Base-by-base conservation (phyloP, 2,329 filamentous ascomycete species). In the Pseudocercospora vitis region DNA sequence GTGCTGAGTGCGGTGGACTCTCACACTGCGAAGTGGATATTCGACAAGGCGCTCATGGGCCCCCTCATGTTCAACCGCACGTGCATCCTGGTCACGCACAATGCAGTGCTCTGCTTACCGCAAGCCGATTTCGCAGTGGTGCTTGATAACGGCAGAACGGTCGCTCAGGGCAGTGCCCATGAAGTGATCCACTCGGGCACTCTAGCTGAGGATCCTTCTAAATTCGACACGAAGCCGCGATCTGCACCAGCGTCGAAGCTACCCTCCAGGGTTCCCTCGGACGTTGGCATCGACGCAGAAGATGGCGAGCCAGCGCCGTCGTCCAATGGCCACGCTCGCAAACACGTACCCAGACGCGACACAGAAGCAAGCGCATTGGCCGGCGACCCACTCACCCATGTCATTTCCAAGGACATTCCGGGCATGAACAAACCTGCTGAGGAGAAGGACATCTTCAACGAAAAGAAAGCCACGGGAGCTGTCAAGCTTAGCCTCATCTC, bases 11-110 rank as follows among this genome's bases (percentile, higher is more conserved):
- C 94, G 23, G 94, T 99, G 28, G 94, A 99, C 71, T 95, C 94
- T 3, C 94, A 99, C 65, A 97, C 94, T 0, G 91, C 91, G 2
- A 95, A 96, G 71, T 96, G 95, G 86, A 97, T 99, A 62, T 97
- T 97, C 74, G 88, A 87, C 68, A 88, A 96, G 71, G 95, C 91
- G 55, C 86, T 99, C 59, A 86, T 86, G 63, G 94, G 94, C 2
- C 88, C 89, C 4, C 74, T 99, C 48, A 97, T 99, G 94, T 76
- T 81, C 53, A 80, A 85, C 66, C 85, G 94, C 35, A 97, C 94
- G 23, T 97, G 94, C 71, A 89, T 99, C 50, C 79, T 99, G 37
- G 92, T 99, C 29, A 96, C 94, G 0, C 94, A 99, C 76, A 99
- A 97, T 66, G 83, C 94, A 23, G 82, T 88, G n/a, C 81, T 99